Base-by-base conservation (phyloP, 2,329 filamentous ascomycete genomes). In the Claviceps monticola region DNA sequence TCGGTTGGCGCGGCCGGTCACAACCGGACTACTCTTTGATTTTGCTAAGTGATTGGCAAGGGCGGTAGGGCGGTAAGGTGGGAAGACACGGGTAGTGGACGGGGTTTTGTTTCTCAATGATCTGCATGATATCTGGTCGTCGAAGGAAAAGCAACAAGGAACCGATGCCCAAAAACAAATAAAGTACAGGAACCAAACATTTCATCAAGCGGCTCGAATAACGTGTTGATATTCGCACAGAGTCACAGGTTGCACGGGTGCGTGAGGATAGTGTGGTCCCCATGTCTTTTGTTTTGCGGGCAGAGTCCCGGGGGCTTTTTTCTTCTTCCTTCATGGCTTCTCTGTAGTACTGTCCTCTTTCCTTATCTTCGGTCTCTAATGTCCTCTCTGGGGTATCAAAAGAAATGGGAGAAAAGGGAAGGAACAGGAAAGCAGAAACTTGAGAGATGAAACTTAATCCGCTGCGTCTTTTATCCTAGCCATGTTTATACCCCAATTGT, bases 1-100 rank as follows among this genome's bases (percentile, higher is more conserved):
- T 74, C 74, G 71, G 74, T 73, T 72, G 71, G 72, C 72, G 71
- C 69, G 71, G 71, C 69, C 71, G 71, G 73, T 71, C 68, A 70
- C 64, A 67, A 62, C 61, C 62, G 65, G 71, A 68, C 70, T 71
- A 66, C 65, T 71, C 68, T 68, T 73, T 72, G 69, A 71, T 72
- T 71, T 71, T 72, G 66, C 69, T 61, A 61, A 64, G 63, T 68
- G 66, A 68, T 67, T 67, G 67, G 66, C 68, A 70, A 69, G 69
- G 70, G 66, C 63, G 68, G 67, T 47, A 16, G 59, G 55, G 60
- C 52, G 5, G 41, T 9, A 44, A 57, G 60, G 58, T 57, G 63
- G 58, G 57, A 60, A 52, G 14, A 50, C 17, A 5, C 19, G 42
- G 56, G 56, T 59, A 61, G 61, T 59, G 61, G 61, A 64, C 60